Conservation (phyloP, 2,329 filamentous ascomycete species). For the Helotiales sp. region DNA sequence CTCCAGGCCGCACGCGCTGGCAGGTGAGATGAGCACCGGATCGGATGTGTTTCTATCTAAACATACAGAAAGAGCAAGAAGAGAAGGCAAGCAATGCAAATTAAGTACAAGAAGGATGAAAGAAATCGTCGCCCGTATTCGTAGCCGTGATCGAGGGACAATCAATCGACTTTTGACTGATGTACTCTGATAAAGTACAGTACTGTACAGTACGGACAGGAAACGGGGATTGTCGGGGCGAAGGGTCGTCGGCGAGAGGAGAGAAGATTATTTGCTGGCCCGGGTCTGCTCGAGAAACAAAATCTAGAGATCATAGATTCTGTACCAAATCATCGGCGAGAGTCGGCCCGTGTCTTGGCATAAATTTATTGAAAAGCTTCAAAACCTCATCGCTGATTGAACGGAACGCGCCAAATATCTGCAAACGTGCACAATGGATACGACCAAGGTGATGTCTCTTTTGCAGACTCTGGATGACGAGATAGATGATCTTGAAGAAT, state of each 20-base stretch:
- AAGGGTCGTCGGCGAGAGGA: background rate
- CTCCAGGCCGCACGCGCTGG: constrained; percentile 33
- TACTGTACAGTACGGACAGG: background rate
- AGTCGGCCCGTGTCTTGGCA: background rate
- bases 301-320: constrained; percentile 3
- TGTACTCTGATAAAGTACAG: constrained; percentile 19
- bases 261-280: background rate
- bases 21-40: constrained; percentile 7
- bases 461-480: constrained; percentile 68
- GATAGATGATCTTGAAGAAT: constrained; percentile 78
- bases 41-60: constrained; percentile 14
- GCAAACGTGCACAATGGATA: constrained; percentile 47
- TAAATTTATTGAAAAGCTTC: background rate
- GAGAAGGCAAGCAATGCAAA: background rate
- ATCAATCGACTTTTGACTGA: background rate
- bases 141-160: constrained; percentile 1
- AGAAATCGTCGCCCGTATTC: background rate
- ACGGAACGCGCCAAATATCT: background rate
- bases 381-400: background rate
- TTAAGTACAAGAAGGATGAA: constrained; percentile 1
- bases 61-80: constrained; percentile 24
- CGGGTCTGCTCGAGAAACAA: background rate
- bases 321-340: background rate
- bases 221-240: background rate
- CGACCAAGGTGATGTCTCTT: constrained; percentile 39